Base-by-base conservation (phyloP, 495 filamentous ascomycete species). In the Podospora pseudopauciseta region DNA sequence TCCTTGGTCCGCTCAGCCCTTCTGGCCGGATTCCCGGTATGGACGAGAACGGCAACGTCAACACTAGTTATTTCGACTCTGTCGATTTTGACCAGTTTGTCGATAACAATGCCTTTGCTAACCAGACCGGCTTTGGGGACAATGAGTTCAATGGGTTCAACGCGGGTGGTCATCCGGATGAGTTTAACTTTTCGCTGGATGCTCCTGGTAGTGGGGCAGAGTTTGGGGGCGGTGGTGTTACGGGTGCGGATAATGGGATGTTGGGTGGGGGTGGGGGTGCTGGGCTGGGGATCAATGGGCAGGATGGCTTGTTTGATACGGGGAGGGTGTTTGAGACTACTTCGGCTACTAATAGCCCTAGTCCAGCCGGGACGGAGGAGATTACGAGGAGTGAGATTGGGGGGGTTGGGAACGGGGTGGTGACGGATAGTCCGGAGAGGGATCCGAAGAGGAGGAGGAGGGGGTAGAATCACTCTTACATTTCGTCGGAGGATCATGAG, bases 11-110 rank as follows among this genome's bases (percentile, higher is more conserved):
- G 2, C 81, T 96, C 32, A 92, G 88, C 72, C 93, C 92, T 0
- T 91, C 86, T 5, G 92, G 92, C 15, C 83, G 83, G 19, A 95
- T 97, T 63, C 92, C 92, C 1, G 92, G 92, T 11, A 75, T 96
- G 3, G 82, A 82, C 32, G 80, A 83, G 6, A 70, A 77, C 16
- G 82, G 81, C 28, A 81, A 79, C 32, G 65, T 72, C 16, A 77
- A 74, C 65, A 69, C 70, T 16, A 65, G 65, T 67, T 85, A 83
- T 68, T 85, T 83, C 57, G 80, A 80, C 64, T 76, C 77, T 44
- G 76, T 91, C 57, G 90, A 92, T 70, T 80, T 92, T 1, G 90
- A 91, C 73, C 84, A 90, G 69, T 90, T 88, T 70, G 86, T 92
- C 69, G 88, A 91, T 71, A 80, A 81, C 39, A 83, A 76, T 49